These are phyloP conservation scores for Podaxis mareebaensis DNA, from an alignment of 768 basidiomycete species.

Conservation along the genomic window DNA sequence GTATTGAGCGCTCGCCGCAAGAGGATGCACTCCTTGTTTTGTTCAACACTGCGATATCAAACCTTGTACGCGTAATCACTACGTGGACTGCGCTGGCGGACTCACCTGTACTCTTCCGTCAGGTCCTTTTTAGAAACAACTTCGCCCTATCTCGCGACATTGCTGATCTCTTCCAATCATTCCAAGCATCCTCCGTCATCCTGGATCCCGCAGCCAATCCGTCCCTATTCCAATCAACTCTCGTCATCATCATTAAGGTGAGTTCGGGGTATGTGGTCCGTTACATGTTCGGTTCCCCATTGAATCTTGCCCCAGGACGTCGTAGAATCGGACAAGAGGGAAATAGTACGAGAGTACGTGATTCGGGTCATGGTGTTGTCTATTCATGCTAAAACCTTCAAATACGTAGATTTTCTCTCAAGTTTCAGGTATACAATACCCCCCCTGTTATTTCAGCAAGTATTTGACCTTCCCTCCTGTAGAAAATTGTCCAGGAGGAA, in stretches of 20 bases:
- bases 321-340: slow-evolving; percentile 57
- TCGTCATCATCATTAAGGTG: slow-evolving; percentile 67
- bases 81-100: too few relatives aligned
- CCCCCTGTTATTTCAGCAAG: neutral
- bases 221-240: slow-evolving; percentile 55
- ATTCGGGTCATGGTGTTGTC: neutral
- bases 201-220: slow-evolving; percentile 61
- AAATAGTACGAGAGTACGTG: slow-evolving; percentile 58
- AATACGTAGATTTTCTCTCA: neutral
- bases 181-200: slow-evolving; percentile 58
- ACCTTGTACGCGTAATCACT: slow-evolving; percentile 38
- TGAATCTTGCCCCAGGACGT: slow-evolving; percentile 47
- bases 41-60: slow-evolving; percentile 67
- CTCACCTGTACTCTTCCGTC: neutral
- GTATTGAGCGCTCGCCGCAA: slow-evolving; percentile 62
- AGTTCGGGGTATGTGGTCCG: neutral
- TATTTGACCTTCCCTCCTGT: neutral
- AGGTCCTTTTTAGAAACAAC: slow-evolving; percentile 69
- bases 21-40: slow-evolving; percentile 64
- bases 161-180: slow-evolving; percentile 60
- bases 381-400: too few relatives aligned
- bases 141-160: slow-evolving; percentile 64
- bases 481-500: slow-evolving; percentile 59
- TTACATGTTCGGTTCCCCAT: neutral
- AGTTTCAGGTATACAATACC: neutral